Conservation (phyloP, 805 yeast species). For the Sungouiella thailandica region DNA sequence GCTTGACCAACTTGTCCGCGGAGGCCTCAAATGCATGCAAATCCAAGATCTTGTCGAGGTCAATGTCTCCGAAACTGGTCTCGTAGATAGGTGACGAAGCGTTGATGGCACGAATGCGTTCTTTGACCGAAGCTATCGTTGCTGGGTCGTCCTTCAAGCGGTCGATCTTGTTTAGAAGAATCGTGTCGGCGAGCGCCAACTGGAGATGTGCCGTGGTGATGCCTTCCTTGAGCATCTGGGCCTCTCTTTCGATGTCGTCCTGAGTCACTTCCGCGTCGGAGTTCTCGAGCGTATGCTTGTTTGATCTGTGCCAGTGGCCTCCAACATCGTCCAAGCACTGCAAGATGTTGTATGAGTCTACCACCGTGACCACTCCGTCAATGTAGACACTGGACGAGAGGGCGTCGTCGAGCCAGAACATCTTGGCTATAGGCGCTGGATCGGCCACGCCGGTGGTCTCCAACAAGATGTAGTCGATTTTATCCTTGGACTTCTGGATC, state of each 20-base stretch:
- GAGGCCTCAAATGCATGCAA: constrained; percentile 66
- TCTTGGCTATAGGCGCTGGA: constrained; percentile 93
- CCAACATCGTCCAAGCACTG: constrained; percentile 66
- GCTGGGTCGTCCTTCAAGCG: constrained; percentile 19
- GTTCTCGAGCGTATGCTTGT: constrained; percentile 22
- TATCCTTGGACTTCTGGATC: constrained; percentile 62
- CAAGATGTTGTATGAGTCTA: constrained; percentile 67
- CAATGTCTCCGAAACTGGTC: constrained; percentile 72
- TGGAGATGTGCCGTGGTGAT: constrained; percentile 84
- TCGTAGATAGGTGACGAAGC: constrained; percentile 59
- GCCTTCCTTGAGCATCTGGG: constrained; percentile 35
- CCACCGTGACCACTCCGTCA: constrained; percentile 86
- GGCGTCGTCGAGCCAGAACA: constrained; percentile 97
- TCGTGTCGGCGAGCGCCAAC: constrained; percentile 82
- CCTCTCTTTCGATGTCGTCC: constrained; percentile 28
- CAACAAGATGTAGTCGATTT: constrained; percentile 83
- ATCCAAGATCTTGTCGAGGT: constrained; percentile 63
- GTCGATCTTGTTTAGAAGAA: constrained; percentile 78
- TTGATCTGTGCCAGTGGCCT: constrained; percentile 59
- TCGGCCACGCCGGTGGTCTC: constrained; percentile 98
- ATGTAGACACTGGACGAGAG: constrained; percentile 77
- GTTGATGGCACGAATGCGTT: constrained; percentile 53
- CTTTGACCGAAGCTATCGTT: constrained; percentile 25
- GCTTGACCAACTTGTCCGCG: constrained; percentile 14
- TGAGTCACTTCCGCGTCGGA: constrained; percentile 16